Evolutionary conservation across 2,329 filamentous ascomycete genomes (phyloP), one percentile per base, ranked within the genome.

Genomic region (Fusarium palustre): DNA sequence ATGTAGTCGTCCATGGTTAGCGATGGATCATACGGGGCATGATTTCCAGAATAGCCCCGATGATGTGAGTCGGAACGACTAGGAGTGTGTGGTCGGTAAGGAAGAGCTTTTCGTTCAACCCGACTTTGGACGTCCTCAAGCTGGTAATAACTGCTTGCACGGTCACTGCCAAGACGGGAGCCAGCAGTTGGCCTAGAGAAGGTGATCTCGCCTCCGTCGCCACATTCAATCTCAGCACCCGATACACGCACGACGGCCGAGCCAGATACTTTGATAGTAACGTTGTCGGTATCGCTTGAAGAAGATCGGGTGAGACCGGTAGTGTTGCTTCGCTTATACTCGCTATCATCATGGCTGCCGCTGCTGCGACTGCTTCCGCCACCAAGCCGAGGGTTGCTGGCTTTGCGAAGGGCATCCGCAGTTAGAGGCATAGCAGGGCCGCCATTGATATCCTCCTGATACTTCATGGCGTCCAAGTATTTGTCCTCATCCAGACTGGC

Each of bases 261-360:
- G 15, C 86, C 86, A 25, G 83, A 85, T 47, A 90, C 81, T 68
- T 87, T 87, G 76, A 90, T 89, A 18, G 87, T 90, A 59, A 89
- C 81, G 64, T 89, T 87, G 38, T 90, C 87, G 56, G 87, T 84
- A 53, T 84, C 82, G 59, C 82, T 85, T 5, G 77, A 78, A 7
- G 78, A 81, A 10, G 85, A 87, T 34, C 85, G 81, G 6, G 88
- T 90, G 12, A 88, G 87, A 41, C 86, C 84, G 15, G 88, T 90
- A 0, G 88, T 88, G 30, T 86, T 86, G 55, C 87, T 90, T 66
- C 86, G 85, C 68, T 84, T 84, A 76, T 85, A 89, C 58, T 90
- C 88, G 77, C 88, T 90, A 59, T 90, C 88, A 70, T 90, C 88
- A 43, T 83, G 88, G 45, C 83, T 87, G 74, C 88, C 90, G 24